These are phyloP conservation scores for Dactylonectria macrodidyma DNA, from an alignment of 2,329 filamentous ascomycete genomes.

Conservation along the genomic window DNA sequence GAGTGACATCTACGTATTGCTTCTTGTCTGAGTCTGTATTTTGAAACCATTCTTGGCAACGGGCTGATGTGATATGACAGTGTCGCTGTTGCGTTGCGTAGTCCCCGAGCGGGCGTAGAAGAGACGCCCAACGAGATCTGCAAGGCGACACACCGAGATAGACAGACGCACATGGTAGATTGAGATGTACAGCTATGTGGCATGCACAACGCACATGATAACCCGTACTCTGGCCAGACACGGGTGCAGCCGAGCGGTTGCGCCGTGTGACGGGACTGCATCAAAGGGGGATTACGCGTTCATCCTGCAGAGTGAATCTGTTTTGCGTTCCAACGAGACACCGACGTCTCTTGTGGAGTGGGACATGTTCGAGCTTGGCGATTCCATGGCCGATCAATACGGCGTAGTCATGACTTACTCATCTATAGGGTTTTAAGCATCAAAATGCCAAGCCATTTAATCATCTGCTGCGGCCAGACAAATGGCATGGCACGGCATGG, in stretches of 20 bases:
- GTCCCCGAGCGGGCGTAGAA: background rate
- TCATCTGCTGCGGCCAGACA: background rate
- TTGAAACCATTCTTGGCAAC: background rate
- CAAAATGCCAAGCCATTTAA: constrained; percentile 13
- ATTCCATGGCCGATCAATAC: constrained; percentile 2
- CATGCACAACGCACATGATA: background rate
- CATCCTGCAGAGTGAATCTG: background rate
- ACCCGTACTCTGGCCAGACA: background rate
- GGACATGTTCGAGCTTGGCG: background rate
- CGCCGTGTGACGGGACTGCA: background rate
- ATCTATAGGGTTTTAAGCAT: constrained; percentile 18
- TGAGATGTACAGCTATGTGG: background rate
- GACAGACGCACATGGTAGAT: background rate
- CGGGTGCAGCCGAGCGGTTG: background rate
- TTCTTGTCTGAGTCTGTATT: background rate
- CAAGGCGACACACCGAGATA: too few species aligned
- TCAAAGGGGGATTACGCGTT: constrained; percentile 21
- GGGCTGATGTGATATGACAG: background rate
- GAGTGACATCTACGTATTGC: background rate
- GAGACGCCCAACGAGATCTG: too few species aligned
- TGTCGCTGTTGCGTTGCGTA: background rate
- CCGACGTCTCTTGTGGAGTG: constrained; percentile 11
- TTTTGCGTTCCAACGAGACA: constrained; percentile 14
- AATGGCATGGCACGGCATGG: background rate
- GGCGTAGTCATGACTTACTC: constrained; percentile 15